phyloP scores from a whole-genome alignment of 805 yeast species.

The Saccharomycopsis schoenii region DNA sequence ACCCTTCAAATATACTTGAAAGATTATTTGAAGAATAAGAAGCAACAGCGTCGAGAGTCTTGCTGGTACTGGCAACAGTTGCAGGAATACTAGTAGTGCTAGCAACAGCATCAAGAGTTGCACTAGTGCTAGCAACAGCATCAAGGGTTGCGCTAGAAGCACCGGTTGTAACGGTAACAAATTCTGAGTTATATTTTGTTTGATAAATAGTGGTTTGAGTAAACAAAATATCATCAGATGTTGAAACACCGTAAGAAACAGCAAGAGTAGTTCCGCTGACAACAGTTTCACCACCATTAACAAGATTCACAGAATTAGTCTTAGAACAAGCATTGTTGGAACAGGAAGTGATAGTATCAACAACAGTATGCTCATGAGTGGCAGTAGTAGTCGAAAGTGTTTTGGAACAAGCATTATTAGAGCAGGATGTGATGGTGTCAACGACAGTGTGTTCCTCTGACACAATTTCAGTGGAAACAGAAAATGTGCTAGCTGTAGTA shows the following conservation, averaged over 20 bases:
- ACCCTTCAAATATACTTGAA: not conserved
- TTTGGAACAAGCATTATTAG: not conserved
- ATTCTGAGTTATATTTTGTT: slow-evolving; percentile 17
- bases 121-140: slow-evolving; percentile 4
- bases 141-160: slow-evolving; percentile 4
- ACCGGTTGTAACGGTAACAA: slow-evolving; percentile 16
- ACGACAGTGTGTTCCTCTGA: not conserved
- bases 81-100: not conserved
- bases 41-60: not conserved
- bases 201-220: slow-evolving; percentile 16
- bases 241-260: slow-evolving; percentile 10
- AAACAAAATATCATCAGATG: slow-evolving; percentile 12
- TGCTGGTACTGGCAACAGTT: not conserved
- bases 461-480: not conserved
- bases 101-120: not conserved
- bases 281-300: slow-evolving; percentile 15
- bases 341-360: slow-evolving; percentile 24
- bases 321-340: slow-evolving; percentile 13
- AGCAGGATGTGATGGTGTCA: slow-evolving; percentile 1
- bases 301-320: slow-evolving; percentile 2
- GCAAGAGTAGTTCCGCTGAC: slow-evolving; percentile 9
- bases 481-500: not conserved
- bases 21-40: not conserved
- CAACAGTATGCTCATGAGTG: slow-evolving; percentile 21
- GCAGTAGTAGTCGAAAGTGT: not conserved